Base-by-base conservation (phyloP, 768 basidiomycete species). In the Pilatotrama ljubarskyi region DNA sequence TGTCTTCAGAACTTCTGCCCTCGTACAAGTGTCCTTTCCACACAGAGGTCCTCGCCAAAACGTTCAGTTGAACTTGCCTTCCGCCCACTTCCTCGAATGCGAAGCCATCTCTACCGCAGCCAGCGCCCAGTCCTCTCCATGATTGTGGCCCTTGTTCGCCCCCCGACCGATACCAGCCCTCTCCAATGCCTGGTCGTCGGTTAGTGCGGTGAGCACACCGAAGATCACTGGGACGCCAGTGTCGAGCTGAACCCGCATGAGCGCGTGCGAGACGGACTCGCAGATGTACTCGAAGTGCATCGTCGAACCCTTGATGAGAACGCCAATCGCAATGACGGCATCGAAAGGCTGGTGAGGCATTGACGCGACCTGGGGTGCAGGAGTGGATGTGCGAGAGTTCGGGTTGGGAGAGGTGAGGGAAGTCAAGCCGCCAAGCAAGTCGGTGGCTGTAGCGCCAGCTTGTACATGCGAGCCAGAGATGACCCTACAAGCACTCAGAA, bases 201-300 rank as follows among this genome's bases (percentile, higher is more conserved):
- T 89, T 64, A 98, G 82, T 44, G 87, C 92, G 18, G 95, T 99
- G 70, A 99, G 76, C 25, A 99, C 94, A 41, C 97, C 97, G 74
- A 98, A 98, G 66, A 99, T 88, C 68, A 98, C 91, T 0, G 97
- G 97, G 22, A 91, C 85, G 15, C 94, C 94, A 1, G 91, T 87
- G 74, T 98, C 96, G 67, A 98, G 78, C 75, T 96, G 94, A 20
- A 98, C 85, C 68, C 84, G 84, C 97, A 98, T 99, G 64, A 99
- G 79, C 43, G 88, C 95, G 67, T 98, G 91, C 41, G 93, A 87
- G 59, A 98, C 95, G 61, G 87, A 85, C 68, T 98, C 94, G 74
- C 84, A 91, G 74, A 98, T 99, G 81, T 99, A 99, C 74, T 99
- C 97, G 74, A 98, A 99, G 78, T 99, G 97, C 94, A 97, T 97